Base-by-base conservation (phyloP, 176 grass and related monocot genomes). In the Musa itinerans region DNA sequence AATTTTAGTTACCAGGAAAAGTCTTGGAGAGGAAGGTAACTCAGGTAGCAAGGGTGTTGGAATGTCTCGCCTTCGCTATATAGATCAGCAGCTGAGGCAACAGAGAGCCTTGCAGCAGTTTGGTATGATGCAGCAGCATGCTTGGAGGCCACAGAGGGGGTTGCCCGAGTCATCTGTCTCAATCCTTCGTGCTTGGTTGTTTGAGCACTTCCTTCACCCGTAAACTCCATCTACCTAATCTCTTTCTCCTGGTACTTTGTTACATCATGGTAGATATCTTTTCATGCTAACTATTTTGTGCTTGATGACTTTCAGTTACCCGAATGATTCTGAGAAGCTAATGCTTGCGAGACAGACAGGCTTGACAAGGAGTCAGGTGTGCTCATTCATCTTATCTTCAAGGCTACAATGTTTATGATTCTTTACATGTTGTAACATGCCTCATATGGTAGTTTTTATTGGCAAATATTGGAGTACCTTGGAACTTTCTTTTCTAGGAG, bases 21-120 rank as follows among this genome's bases (percentile, higher is more conserved):
- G 73, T 74, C 89, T 96, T 59, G 92, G 89, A 19, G 92, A 92
- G 75, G 71, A 83, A 71, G 87, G 92, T 69, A 64, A 76, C 12
- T 85, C 83, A 63, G 59, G 12, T 1, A 57, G 64, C 34, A 84
- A 69, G 66, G 87, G 22, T 10, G 81, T 74, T 51, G 87, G 92
- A 11, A 85, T 96, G 10, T 88, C 92, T 64, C 83, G 92, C 69
- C 87, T 96, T 19, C 78, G 89, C 9, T 92, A 90, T 72, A 96
- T 96, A 70, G 92, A 96, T 78, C 92, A 96, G 80, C 89, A 92
- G 74, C 67, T 92, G 54, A 87, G 92, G 75, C 92, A 96, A 84
- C 89, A 96, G 73, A 91, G 92, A 63, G 87, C 85, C 75, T 88
- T 92, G 87, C 92, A 92, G 75, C 92, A 96, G 78, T 96, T 92